Evolutionary conservation across 768 basidiomycete species (phyloP).

Genomic region (Amanita polypyramis): DNA sequence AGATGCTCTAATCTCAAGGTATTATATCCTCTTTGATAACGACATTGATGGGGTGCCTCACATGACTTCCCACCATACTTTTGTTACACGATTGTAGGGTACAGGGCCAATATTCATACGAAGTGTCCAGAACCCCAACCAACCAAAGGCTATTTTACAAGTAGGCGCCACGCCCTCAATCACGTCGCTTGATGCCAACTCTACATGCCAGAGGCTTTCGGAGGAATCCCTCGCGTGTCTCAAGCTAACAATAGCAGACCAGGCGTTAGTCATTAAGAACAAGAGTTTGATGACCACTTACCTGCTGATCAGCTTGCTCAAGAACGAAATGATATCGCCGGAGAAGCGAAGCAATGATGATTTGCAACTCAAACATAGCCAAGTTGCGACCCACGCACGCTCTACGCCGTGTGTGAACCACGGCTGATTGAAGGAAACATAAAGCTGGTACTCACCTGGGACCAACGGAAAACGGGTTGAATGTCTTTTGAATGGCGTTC

Average conservation of each 20-base stretch:
- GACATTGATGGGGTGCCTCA: too few species aligned
- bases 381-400: conserved; percentile 82
- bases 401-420: conserved; percentile 23
- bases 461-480: conserved; percentile 81
- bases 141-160: too few species aligned
- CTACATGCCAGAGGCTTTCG: conserved; percentile 69
- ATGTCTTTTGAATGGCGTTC: conserved; percentile 52
- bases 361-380: conserved; percentile 66
- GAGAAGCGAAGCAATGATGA: conserved; percentile 75
- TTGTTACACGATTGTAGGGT: too few species aligned
- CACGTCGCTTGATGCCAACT: conserved; percentile 64
- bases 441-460: conserved; percentile 42
- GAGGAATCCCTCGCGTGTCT: conserved; percentile 78
- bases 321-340: conserved; percentile 69
- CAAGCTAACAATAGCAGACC: conserved; percentile 32
- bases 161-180: too few species aligned
- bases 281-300: conserved; percentile 19
- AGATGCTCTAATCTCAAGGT: too few species aligned
- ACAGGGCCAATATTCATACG: too few species aligned
- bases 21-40: too few species aligned
- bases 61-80: too few species aligned
- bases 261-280: neutral
- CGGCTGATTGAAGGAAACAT: neutral
- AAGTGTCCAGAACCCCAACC: too few species aligned
- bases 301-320: conserved; percentile 44